phyloP scores from a whole-genome alignment of 345 rosid species.

The Sisymbrium altissimum region DNA sequence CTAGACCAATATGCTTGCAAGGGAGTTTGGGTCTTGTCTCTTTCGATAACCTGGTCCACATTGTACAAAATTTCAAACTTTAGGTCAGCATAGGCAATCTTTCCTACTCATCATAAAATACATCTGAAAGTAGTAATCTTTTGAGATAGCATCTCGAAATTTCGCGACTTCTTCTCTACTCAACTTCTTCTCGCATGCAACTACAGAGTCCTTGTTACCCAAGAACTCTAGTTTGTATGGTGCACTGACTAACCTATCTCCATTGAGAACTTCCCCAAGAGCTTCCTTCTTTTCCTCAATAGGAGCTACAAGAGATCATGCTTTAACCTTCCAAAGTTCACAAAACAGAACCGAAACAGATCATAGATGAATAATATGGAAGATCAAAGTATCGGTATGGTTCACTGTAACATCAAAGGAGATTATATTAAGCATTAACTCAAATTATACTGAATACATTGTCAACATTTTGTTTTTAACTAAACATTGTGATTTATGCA shows the following conservation, averaged over 20 bases:
- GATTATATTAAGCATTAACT: not conserved
- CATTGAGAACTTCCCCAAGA: constrained; percentile 68
- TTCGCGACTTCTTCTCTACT: constrained; percentile 40
- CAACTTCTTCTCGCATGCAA: constrained; percentile 46
- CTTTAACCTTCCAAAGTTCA: not conserved
- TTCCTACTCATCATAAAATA: constrained; percentile 57
- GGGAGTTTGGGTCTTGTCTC: constrained; percentile 39
- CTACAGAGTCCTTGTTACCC: constrained; percentile 40
- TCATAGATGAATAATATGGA: constrained; percentile 35
- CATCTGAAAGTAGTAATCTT: constrained; percentile 63
- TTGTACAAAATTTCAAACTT: constrained; percentile 49
- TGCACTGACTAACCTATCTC: constrained; percentile 67
- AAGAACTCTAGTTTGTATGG: constrained; percentile 51
- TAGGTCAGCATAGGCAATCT: constrained; percentile 39
- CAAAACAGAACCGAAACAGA: no score
- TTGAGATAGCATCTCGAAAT: constrained; percentile 39
- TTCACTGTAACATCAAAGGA: not conserved
- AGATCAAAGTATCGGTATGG: no score
- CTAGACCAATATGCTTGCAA: no score
- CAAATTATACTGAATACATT: no score
- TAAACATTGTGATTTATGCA: no score
- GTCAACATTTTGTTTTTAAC: no score
- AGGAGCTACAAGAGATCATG: constrained; percentile 24
- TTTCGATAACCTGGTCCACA: constrained; percentile 51
- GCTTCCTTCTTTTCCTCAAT: constrained; percentile 49